Conservation (phyloP, 169 alveolate species). For the Plasmodium chabaudi region DNA sequence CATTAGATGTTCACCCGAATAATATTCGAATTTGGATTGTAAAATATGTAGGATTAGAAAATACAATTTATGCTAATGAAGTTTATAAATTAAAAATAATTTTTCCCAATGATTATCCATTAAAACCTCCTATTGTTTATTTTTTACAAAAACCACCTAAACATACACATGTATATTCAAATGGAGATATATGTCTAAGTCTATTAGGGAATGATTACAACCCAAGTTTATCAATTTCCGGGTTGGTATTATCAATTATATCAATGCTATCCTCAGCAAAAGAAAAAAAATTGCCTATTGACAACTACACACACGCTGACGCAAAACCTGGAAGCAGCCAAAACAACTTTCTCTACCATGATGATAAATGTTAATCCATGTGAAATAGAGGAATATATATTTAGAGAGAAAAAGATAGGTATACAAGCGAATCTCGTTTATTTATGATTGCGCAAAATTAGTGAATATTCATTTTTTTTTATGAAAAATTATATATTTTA, state of each 20-base stretch:
- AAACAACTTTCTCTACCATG: conserved; percentile 69
- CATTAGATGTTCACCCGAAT: conserved; percentile 84
- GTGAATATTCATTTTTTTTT: too few species aligned
- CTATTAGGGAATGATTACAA: conserved; percentile 87
- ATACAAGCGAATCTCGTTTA: too few species aligned
- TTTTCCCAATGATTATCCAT: conserved; percentile 88
- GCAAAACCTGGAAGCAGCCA: conserved; percentile 76
- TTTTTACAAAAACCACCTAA: conserved; percentile 88
- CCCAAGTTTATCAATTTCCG: conserved; percentile 86
- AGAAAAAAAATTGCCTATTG: conserved; percentile 87
- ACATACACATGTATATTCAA: conserved; percentile 89
- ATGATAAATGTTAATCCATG: conserved; percentile 52
- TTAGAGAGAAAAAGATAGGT: neutral
- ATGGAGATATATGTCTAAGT: conserved; percentile 90
- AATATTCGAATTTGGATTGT: conserved; percentile 88
- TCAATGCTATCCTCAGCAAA: conserved; percentile 89
- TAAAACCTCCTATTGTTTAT: conserved; percentile 89
- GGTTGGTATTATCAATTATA: conserved; percentile 85
- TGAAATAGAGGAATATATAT: neutral
- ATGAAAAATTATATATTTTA: too few species aligned
- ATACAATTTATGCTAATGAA: conserved; percentile 87
- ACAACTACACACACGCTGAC: conserved; percentile 81
- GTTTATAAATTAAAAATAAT: conserved; percentile 84
- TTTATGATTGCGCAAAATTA: too few species aligned
- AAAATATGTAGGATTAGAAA: conserved; percentile 83